Conservation (phyloP, 352 stramenopile species). For the Globisporangium cylindrosporum region DNA sequence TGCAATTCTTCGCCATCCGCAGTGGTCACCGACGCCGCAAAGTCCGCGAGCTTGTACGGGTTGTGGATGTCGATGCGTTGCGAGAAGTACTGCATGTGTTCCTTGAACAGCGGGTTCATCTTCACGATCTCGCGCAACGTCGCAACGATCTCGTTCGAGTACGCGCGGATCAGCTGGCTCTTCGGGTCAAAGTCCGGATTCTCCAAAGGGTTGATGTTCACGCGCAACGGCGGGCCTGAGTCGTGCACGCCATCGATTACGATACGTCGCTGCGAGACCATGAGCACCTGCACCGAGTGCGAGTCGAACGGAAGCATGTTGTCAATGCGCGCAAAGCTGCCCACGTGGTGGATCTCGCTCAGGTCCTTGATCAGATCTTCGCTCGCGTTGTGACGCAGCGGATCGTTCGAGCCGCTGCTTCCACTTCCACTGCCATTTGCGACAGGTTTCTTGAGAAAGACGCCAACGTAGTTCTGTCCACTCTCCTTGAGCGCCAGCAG, state of each 20-base stretch:
- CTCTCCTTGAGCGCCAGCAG: conserved; percentile 86
- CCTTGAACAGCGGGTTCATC: conserved; percentile 96
- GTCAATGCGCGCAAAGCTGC: conserved; percentile 96
- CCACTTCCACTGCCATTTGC: background rate
- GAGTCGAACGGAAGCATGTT: conserved; percentile 84
- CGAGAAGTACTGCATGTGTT: conserved; percentile 97
- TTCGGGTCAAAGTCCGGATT: conserved; percentile 68
- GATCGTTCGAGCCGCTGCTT: conserved; percentile 21
- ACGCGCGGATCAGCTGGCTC: conserved; percentile 92
- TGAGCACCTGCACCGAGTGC: conserved; percentile 75
- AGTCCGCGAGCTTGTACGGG: conserved; percentile 97
- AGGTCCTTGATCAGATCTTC: conserved; percentile 92
- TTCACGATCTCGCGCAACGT: conserved; percentile 96
- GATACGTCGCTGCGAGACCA: conserved; percentile 89
- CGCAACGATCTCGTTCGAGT: conserved; percentile 97
- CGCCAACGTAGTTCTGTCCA: conserved; percentile 89
- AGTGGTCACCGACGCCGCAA: conserved; percentile 95
- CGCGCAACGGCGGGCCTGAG: conserved; percentile 50
- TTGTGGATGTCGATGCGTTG: conserved; percentile 94
- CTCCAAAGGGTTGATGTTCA: conserved; percentile 72
- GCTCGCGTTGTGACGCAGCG: conserved; percentile 28
- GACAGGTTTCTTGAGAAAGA: conserved; percentile 91
- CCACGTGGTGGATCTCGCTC: conserved; percentile 93
- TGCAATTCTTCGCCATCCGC: conserved; percentile 92
- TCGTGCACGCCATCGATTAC: conserved; percentile 75